Evolutionary conservation across 2,329 filamentous ascomycete genomes (phyloP).

Genomic region (Claviceps sorghi): DNA sequence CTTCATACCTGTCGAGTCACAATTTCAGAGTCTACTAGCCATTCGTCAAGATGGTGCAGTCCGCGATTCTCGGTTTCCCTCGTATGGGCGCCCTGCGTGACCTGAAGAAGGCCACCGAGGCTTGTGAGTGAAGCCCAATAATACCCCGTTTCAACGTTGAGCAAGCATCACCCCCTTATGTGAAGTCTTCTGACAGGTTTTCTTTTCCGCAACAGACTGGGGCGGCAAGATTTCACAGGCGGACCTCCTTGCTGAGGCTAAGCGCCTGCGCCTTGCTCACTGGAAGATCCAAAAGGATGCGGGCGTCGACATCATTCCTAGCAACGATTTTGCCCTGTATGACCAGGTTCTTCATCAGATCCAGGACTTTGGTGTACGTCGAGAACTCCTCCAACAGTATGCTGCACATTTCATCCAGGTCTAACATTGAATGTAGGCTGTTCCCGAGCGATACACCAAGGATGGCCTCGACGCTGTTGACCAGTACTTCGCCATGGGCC

Average conservation of each 20-base stretch:
- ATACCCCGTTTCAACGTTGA: neutral
- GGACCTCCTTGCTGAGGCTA: constrained; percentile 85
- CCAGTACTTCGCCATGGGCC: constrained; percentile 99
- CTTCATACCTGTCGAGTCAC: constrained; percentile 2
- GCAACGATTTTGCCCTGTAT: constrained; percentile 99
- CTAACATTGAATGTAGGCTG: constrained; percentile 39
- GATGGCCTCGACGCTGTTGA: constrained; percentile 78
- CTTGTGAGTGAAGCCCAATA: constrained; percentile 39
- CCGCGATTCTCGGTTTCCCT: constrained; percentile 89
- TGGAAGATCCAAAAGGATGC: constrained; percentile 99
- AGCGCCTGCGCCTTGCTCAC: constrained; percentile 90
- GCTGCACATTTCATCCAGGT: neutral
- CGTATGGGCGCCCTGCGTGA: constrained; percentile 97
- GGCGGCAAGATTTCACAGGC: constrained; percentile 83
- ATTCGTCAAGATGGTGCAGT: constrained; percentile 45
- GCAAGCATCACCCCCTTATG: neutral
- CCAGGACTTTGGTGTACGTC: constrained; percentile 83
- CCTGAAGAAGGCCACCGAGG: constrained; percentile 99
- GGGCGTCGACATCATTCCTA: constrained; percentile 92
- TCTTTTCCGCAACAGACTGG: constrained; percentile 42
- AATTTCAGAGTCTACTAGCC: constrained; percentile 8
- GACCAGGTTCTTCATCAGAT: constrained; percentile 97
- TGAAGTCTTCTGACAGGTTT: constrained; percentile 11
- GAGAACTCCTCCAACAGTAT: neutral
- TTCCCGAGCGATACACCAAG: constrained; percentile 86